Evolutionary conservation across 768 basidiomycete species (phyloP), one percentile per base, ranked within the genome.

Genomic region (Pholiota microspora): DNA sequence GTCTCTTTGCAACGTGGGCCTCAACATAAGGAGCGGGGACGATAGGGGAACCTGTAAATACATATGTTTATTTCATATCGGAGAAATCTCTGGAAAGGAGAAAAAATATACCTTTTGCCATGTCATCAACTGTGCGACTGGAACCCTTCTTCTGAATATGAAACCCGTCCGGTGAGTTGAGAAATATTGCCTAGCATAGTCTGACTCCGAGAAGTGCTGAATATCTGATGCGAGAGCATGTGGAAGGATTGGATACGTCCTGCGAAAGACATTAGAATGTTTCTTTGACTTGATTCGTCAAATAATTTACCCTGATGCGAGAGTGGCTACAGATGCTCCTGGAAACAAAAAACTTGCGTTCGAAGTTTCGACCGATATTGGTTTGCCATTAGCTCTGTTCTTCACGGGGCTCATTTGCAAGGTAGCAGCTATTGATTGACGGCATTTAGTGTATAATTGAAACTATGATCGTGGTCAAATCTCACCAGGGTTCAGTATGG

Each of bases 91-190:
- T 29, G 34, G 51, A 25, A 42, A 55, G 13, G 46, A 5, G 12
- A 44, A 53, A 27, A 16, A 16, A 25, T 45, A 46, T 50, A 83
- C 86, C 79, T 88, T 92, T 68, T 96, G 94, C 92, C 93, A 96
- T 45, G 83, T 79, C 90, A 97, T 94, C 72, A 96, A 81, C 64
- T 92, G 86, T 21, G 79, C 85, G 3, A 96, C 82, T 1, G 94
- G 93, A 1, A 96, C 82, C 56, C 78, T 84, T 44, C 92, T 80
- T 57, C 82, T 79, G 70, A 94, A 94, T 54, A 94, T 87, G 65
- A 96, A 86, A 0, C 94, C 94, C 7, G 85, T 89, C n/a, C 87
- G 82, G 62, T 94, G 92, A 1, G 86, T 93, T 15, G 93, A 90
- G 66, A 98, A 95, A 67, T 95, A 96, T 60, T 85, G 86, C 44